These are phyloP conservation scores for Malassezia arunalokei DNA, from an alignment of 1,284 basidiomycete genomes.

Conservation along the genomic window DNA sequence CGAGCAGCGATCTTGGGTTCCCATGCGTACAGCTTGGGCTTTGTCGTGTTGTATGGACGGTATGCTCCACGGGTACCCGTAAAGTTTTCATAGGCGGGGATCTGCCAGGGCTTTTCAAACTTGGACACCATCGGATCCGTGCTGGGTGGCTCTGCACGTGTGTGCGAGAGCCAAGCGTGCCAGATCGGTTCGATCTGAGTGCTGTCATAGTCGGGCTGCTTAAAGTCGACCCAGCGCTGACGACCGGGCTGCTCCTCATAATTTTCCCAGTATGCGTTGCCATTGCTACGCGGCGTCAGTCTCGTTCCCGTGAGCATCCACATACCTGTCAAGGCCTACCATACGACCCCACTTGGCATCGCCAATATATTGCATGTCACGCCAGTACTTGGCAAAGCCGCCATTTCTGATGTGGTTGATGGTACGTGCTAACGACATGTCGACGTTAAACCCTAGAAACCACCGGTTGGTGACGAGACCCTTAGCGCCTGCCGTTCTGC, in stretches of 20 bases:
- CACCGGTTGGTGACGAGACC: background rate
- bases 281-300: slow-evolving; percentile 18
- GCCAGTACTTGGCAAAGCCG: slow-evolving; percentile 37
- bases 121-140: slow-evolving; percentile 23
- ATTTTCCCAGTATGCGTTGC: slow-evolving; percentile 45
- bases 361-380: slow-evolving; percentile 42
- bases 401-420: slow-evolving; percentile 35
- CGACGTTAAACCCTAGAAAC: background rate
- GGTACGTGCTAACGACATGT: slow-evolving; percentile 41
- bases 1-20: slow-evolving; percentile 37
- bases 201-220: slow-evolving; percentile 35
- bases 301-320: background rate
- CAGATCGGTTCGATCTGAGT: slow-evolving; percentile 40
- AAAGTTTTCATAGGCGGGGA: slow-evolving; percentile 29
- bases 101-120: slow-evolving; percentile 31
- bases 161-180: slow-evolving; percentile 43
- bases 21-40: slow-evolving; percentile 39
- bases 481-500: no score
- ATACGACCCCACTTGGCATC: slow-evolving; percentile 43
- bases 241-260: slow-evolving; percentile 34
- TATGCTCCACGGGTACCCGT: slow-evolving; percentile 40
- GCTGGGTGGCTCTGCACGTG: slow-evolving; percentile 29
- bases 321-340: slow-evolving; percentile 38
- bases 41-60: slow-evolving; percentile 37
- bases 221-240: slow-evolving; percentile 43